These are phyloP conservation scores for Candida sphagnicola DNA, from an alignment of 805 yeast genomes.

Conservation along the genomic window DNA sequence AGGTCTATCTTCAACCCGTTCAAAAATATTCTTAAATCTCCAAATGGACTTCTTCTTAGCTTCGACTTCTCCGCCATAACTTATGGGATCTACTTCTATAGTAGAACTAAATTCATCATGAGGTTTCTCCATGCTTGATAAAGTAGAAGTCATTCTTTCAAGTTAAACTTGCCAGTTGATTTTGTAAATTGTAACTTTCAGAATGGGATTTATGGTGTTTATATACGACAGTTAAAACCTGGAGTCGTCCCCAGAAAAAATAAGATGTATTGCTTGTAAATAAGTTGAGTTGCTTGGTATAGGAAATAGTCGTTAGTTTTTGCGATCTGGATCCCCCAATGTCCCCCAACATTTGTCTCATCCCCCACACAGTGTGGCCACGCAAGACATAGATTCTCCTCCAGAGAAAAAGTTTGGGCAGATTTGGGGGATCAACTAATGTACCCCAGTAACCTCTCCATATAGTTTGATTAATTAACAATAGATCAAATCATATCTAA, in stretches of 20 bases:
- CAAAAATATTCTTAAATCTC: constrained; percentile 16
- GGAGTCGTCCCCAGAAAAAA: not conserved
- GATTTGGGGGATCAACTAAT: not conserved
- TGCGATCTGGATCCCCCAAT: not conserved
- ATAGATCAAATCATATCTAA: no score
- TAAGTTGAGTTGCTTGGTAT: no score
- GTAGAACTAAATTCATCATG: not conserved
- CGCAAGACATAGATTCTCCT: no score
- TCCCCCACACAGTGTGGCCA: not conserved
- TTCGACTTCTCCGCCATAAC: no score
- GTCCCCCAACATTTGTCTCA: not conserved
- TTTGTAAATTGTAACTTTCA: not conserved
- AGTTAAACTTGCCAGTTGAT: not conserved
- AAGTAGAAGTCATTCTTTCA: not conserved
- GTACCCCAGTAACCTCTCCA: no score
- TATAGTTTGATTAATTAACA: no score
- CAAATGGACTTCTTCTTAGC: not conserved
- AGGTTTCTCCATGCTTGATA: constrained; percentile 2
- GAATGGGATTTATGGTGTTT: not conserved
- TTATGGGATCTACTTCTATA: not conserved
- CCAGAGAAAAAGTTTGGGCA: not conserved
- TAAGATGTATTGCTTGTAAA: no score
- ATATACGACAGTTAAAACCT: not conserved
- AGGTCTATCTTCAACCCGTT: constrained; percentile 34
- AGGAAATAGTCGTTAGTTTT: no score